Evolutionary conservation across 2,329 filamentous ascomycete species (phyloP).

Genomic region (Teratosphaeria gauchensis): DNA sequence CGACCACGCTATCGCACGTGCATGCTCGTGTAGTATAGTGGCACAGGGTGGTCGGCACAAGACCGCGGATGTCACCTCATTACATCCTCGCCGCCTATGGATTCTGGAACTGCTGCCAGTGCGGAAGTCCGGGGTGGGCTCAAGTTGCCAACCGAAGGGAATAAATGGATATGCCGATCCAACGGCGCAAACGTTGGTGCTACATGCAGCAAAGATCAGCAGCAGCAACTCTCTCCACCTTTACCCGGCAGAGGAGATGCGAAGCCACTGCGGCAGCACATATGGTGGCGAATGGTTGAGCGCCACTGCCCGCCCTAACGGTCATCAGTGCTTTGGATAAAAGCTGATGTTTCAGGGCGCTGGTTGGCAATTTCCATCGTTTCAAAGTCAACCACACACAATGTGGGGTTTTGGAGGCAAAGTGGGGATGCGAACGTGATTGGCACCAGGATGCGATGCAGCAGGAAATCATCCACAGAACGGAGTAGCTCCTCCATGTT

Average conservation of each 20-base stretch:
- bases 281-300: too few relatives aligned
- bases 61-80: neutral
- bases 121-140: neutral
- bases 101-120: neutral
- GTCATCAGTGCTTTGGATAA: neutral
- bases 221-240: too few relatives aligned
- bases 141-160: too few relatives aligned
- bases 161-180: neutral
- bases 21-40: neutral
- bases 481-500: neutral
- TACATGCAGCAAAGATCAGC: neutral
- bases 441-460: neutral
- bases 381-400: neutral
- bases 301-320: too few relatives aligned
- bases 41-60: neutral
- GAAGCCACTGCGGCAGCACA: too few relatives aligned
- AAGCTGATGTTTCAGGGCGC: neutral
- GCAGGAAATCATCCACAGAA: neutral
- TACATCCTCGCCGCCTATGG: neutral
- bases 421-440: neutral
- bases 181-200: neutral
- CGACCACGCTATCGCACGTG: neutral
- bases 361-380: neutral
- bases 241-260: too few relatives aligned
- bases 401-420: neutral